Evolutionary conservation across 306 rosid genomes (phyloP), one percentile per base, ranked within the genome.

Genomic region (Neltuma alba): DNA sequence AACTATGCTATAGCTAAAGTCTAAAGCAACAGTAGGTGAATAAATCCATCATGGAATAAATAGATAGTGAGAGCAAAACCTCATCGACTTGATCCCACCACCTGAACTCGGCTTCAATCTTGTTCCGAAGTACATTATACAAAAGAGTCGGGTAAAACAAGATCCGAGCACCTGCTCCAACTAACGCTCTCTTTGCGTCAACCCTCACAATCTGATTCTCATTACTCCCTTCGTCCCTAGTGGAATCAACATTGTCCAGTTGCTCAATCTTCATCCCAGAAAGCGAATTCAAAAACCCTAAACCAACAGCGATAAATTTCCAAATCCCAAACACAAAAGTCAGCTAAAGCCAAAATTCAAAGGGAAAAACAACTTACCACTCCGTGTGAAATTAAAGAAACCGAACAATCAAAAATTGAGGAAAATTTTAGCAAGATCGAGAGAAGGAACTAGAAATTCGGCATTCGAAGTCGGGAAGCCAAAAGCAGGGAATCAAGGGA

Each of bases 41-140:
- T 10, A 37, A 81, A 77, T 44, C 15, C 47, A 69, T 1, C 41
- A 76, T 33, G 5, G 31, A 37, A n/a, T 20, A 28, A 44, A 31
- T 16, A 34, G 47, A 69, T 38, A 50, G 70, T 63, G 55, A 71
- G 79, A 80, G 55, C 12, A 57, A 54, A 82, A 95, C 99, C 99
- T 95, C 94, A 55, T 95, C 98, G 74, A 95, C 91, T 91, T 91
- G 93, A 77, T 95, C 99, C 98, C 99, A 95, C 99, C 99, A 95
- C 86, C 98, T 82, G 88, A 95, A 95, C 89, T 95, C 97, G 72
- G 98, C 36, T 81, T 95, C 99, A 67, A 95, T 93, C 82, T 93
- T 95, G 80, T 93, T 95, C 62, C 98, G 90, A 83, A 95, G 89
- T 84, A 95, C 97, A 87, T 95, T 95, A 89, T 95, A 93, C 84